A percentile compares a stretch with the other conserved stretches of the same genome.
Conservation (phyloP, 108 stramenopile species). For the Nannochloropsis gaditana region DNA sequence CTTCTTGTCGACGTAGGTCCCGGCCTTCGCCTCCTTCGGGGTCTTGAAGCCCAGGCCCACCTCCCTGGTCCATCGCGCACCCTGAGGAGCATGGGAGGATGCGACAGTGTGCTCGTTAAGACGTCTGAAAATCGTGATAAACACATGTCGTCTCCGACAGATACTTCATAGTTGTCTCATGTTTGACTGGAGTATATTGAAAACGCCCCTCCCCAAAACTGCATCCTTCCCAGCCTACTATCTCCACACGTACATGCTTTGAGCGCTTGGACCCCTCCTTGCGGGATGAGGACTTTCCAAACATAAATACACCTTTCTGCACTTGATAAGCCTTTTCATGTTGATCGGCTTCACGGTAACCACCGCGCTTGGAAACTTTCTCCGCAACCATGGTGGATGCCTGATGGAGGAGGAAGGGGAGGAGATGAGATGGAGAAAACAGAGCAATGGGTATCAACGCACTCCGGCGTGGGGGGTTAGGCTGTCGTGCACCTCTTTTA, state of each 20-base stretch:
- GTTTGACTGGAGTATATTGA: too few relatives aligned
- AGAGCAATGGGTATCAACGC: too few relatives aligned
- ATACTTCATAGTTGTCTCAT: too few relatives aligned
- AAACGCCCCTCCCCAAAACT: not conserved
- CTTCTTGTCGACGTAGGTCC: conserved; percentile 99
- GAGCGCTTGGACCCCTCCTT: not conserved
- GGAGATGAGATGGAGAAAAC: not conserved
- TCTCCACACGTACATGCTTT: conserved; percentile 50
- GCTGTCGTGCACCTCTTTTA: too few relatives aligned
- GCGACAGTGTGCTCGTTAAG: not conserved
- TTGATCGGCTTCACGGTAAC: conserved; percentile 52
- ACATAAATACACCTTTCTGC: conserved; percentile 94
- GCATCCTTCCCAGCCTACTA: conserved; percentile 61
- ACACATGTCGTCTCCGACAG: not conserved
- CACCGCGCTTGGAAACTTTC: not conserved
- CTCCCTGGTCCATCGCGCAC: conserved; percentile 87
- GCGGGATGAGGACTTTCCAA: conserved; percentile 68
- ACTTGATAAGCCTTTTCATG: conserved; percentile 94
- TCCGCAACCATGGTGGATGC: not conserved
- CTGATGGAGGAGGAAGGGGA: not conserved
- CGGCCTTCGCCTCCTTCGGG: conserved; percentile 86
- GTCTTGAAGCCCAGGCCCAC: conserved; percentile 99
- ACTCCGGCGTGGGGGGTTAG: too few relatives aligned
- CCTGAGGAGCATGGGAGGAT: conserved; percentile 38
- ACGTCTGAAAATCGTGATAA: not conserved